Percentiles rank a stretch among this genome's conserved stretches.
These are phyloP conservation scores for Pseudogymnoascus sp. DNA, from an alignment of 2,329 filamentous ascomycete species.

Conservation along the genomic window DNA sequence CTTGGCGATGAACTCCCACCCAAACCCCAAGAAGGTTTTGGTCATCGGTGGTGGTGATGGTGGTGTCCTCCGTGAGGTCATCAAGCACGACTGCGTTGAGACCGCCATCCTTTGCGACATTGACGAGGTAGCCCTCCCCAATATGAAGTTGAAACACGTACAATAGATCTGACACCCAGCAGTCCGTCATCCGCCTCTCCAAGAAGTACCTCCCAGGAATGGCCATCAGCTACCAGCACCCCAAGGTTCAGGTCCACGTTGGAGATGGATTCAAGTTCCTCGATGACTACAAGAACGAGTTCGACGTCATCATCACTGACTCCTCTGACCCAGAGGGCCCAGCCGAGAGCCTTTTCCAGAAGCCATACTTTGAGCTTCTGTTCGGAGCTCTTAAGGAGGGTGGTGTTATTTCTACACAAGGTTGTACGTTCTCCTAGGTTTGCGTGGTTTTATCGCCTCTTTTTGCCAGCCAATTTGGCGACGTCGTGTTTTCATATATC, in stretches of 20 bases:
- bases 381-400: slow-evolving; percentile 83
- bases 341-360: slow-evolving; percentile 94
- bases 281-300: slow-evolving; percentile 89
- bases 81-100: slow-evolving; percentile 97
- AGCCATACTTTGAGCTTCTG: slow-evolving; percentile 95
- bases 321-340: slow-evolving; percentile 95
- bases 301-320: slow-evolving; percentile 99
- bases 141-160: neutral
- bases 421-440: slow-evolving; percentile 84
- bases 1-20: slow-evolving; percentile 96
- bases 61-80: slow-evolving; percentile 92
- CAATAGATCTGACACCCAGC: neutral
- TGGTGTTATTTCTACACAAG: slow-evolving; percentile 99
- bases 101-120: slow-evolving; percentile 97
- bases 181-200: slow-evolving; percentile 94
- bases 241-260: slow-evolving; percentile 85
- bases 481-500: neutral
- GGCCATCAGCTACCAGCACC: slow-evolving; percentile 87
- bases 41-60: slow-evolving; percentile 98
- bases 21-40: slow-evolving; percentile 94
- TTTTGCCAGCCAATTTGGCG: neutral
- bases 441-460: slow-evolving; percentile 17
- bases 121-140: slow-evolving; percentile 59
- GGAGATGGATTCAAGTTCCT: slow-evolving; percentile 99
- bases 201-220: slow-evolving; percentile 96